phyloP scores from a whole-genome alignment of 225 moss, liverwort and hornwort species.

The Ulota crispa region DNA sequence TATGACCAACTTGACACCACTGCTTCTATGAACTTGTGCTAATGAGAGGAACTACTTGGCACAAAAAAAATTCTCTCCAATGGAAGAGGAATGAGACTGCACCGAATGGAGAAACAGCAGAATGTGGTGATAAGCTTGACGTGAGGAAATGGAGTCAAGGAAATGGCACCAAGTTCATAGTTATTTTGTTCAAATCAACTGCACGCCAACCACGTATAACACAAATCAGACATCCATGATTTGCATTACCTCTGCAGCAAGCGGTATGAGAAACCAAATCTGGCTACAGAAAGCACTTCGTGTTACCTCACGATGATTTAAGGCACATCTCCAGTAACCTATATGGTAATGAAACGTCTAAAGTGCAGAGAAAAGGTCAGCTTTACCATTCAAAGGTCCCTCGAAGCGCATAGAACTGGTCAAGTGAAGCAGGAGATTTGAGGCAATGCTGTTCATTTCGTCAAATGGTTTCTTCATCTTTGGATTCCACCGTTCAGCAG shows the following conservation, averaged over 20 bases:
- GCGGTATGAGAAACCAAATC: neutral
- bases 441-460: conserved; percentile 79
- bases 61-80: neutral
- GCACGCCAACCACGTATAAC: conserved; percentile 15
- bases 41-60: neutral
- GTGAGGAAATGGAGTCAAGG: conserved; percentile 85
- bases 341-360: neutral
- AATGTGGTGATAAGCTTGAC: conserved; percentile 78
- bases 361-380: neutral
- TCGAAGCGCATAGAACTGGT: conserved; percentile 95
- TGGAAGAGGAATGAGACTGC: neutral
- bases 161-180: conserved; percentile 88
- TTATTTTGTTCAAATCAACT: conserved; percentile 96
- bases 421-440: conserved; percentile 76
- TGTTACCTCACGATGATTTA: neutral
- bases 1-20: neutral
- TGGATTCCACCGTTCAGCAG: conserved; percentile 34
- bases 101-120: conserved; percentile 53
- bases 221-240: conserved; percentile 4
- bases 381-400: conserved; percentile 78
- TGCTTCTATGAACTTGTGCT: neutral
- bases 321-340: neutral
- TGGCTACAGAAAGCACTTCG: neutral
- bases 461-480: conserved; percentile 74
- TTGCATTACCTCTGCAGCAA: neutral